Evolutionary conservation across 2,329 filamentous ascomycete species (phyloP), one percentile per base, ranked within the genome.

Genomic region (Amphichorda felina): DNA sequence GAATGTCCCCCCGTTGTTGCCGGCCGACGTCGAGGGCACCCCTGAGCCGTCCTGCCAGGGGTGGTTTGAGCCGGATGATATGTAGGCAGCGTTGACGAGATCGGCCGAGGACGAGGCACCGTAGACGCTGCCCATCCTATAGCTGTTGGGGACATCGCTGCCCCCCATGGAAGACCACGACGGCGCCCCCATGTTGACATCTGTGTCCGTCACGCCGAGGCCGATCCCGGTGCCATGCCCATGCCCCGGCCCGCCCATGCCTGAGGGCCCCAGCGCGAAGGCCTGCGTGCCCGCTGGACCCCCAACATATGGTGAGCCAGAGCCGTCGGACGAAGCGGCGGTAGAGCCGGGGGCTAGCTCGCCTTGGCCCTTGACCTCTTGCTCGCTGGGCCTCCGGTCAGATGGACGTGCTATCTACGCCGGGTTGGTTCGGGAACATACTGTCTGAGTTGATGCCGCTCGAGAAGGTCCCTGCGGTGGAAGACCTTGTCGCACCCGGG

Each of bases 401-500:
- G 35, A 36, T 17, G 13, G 29, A 36, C 8, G 7, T 26, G 13
- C 13, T 8, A 30, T 3, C 29, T 14, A 31, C 8, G 13, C 13
- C 7, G 27, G n/a, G n/a, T n/a, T n/a, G 27, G n/a, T 8, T 8
- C 24, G 24, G 24, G 24, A 18, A 33, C 41, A 22, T 39, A 72
- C 67, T 72, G 68, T 56, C 63, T 57, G 41, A 62, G 59, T 38
- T 61, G 51, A 45, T 79, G 75, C 26, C 75, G 68, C n/a, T 68
- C 61, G 14, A 78, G 59, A 9, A 79, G 54, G 49, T 79, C 75
- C 31, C 66, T 63, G 36, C 75, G 65, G 43, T 75, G 66, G 41
- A 79, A 79, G 11, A 61, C 58, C 41, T 66, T 68, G 27, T 67
- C 70, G 48, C 75, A 79, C 27, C 68, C 65, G 13, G 64, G 60